phyloP scores from a whole-genome alignment of 768 basidiomycete species.

The Leccinum subgranulosum region DNA sequence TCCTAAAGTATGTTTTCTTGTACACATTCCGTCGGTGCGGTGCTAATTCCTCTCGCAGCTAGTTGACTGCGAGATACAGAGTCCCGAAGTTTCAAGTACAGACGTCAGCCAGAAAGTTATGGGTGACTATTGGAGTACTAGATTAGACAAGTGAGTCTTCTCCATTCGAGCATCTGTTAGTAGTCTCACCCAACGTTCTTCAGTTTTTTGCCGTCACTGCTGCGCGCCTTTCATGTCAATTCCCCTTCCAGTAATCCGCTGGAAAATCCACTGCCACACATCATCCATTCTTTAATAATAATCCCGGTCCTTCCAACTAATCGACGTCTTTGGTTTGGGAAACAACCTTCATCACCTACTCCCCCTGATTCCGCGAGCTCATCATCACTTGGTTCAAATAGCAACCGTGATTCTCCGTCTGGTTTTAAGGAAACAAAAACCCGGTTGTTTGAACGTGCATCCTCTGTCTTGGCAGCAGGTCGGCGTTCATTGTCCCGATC shows the following conservation, averaged over 20 bases:
- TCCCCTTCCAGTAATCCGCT: slow-evolving; percentile 63
- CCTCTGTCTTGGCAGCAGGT: slow-evolving; percentile 28
- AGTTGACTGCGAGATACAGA: slow-evolving; percentile 45
- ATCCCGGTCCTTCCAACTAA: slow-evolving; percentile 65
- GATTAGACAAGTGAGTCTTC: slow-evolving; percentile 62
- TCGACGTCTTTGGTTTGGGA: slow-evolving; percentile 60
- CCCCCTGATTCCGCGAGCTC: slow-evolving; percentile 37
- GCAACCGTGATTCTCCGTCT: slow-evolving; percentile 1
- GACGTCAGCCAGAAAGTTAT: slow-evolving; percentile 45
- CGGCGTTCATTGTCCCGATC: slow-evolving; percentile 42
- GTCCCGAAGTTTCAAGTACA: slow-evolving; percentile 16
- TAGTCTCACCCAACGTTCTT: neutral
- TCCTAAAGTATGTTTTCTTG: slow-evolving; percentile 53
- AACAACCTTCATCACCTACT: slow-evolving; percentile 32
- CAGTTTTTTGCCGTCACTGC: slow-evolving; percentile 64
- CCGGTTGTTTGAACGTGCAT: slow-evolving; percentile 26
- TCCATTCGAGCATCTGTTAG: neutral
- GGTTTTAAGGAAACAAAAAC: slow-evolving; percentile 22
- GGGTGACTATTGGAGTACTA: slow-evolving; percentile 73
- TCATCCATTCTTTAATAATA: slow-evolving; percentile 77
- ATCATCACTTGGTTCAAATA: slow-evolving; percentile 23
- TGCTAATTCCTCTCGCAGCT: slow-evolving; percentile 21
- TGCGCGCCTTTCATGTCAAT: slow-evolving; percentile 67
- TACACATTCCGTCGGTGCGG: neutral
- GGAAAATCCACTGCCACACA: slow-evolving; percentile 70